Conservation (phyloP, 306 rosid species). For the Cucumis hystrix region DNA sequence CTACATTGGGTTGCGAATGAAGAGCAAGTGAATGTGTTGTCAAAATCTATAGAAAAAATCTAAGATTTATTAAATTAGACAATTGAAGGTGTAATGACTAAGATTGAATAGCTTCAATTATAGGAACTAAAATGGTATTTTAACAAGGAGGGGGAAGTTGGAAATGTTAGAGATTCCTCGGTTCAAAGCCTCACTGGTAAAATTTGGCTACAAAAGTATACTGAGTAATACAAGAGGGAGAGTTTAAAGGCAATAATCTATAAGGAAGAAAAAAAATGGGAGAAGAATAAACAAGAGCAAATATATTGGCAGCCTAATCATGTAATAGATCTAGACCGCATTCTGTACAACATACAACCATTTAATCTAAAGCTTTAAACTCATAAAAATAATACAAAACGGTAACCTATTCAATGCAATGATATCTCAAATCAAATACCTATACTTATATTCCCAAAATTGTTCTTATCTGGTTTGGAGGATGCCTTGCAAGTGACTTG, state of each 20-base stretch:
- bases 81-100: too few species aligned
- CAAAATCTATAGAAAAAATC: too few species aligned
- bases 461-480: constrained; percentile 96
- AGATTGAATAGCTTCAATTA: too few species aligned
- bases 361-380: background rate
- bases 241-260: background rate
- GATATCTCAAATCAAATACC: background rate
- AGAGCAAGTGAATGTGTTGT: too few species aligned
- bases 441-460: constrained; percentile 60
- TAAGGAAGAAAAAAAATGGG: background rate
- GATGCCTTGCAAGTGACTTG: constrained; percentile 88
- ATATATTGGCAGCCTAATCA: background rate
- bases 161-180: background rate
- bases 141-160: too few species aligned
- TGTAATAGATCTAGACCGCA: background rate
- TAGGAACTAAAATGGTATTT: too few species aligned
- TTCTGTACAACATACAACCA: background rate
- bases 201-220: background rate
- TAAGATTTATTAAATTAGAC: too few species aligned
- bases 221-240: background rate
- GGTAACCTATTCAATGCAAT: background rate
- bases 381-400: background rate
- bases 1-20: background rate
- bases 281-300: background rate
- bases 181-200: background rate